Conservation (phyloP, 2,329 filamentous ascomycete species). For the Botryotinia narcissicola region DNA sequence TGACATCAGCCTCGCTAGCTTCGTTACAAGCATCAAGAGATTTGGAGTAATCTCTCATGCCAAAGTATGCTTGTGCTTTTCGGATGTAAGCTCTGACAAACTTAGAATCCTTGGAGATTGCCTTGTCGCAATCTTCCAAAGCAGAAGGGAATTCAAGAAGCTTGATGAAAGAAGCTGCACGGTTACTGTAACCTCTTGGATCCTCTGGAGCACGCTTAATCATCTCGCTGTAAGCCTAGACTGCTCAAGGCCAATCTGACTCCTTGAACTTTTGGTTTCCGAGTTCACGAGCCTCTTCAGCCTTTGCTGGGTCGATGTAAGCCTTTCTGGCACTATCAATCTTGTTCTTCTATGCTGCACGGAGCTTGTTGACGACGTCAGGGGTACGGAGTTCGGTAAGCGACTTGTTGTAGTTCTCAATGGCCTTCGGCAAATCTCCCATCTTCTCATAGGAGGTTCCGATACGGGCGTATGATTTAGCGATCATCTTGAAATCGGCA, state of each 20-base stretch:
- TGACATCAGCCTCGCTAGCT: constrained; percentile 72
- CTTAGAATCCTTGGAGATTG: constrained; percentile 84
- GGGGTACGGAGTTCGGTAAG: constrained; percentile 96
- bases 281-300: constrained; percentile 90
- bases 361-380: constrained; percentile 89
- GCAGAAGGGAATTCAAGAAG: constrained; percentile 93
- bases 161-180: constrained; percentile 94
- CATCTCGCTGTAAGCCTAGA: constrained; percentile 95
- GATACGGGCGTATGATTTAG: constrained; percentile 96
- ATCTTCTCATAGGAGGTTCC: constrained; percentile 91
- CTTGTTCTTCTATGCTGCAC: constrained; percentile 84
- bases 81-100: constrained; percentile 97
- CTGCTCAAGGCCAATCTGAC: constrained; percentile 89
- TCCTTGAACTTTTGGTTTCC: constrained; percentile 98
- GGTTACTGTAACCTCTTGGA: constrained; percentile 93
- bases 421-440: constrained; percentile 73
- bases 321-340: constrained; percentile 70
- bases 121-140: constrained; percentile 85
- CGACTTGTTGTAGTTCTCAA: constrained; percentile 89
- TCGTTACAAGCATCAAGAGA: constrained; percentile 86
- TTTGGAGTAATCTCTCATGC: constrained; percentile 98
- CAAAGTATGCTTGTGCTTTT: constrained; percentile 92
- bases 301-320: constrained; percentile 87
- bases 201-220: constrained; percentile 92
- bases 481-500: constrained; percentile 97